Evolutionary conservation across 495 filamentous ascomycete genomes (phyloP).

Genomic region (Staphylotrichum tortipilum): DNA sequence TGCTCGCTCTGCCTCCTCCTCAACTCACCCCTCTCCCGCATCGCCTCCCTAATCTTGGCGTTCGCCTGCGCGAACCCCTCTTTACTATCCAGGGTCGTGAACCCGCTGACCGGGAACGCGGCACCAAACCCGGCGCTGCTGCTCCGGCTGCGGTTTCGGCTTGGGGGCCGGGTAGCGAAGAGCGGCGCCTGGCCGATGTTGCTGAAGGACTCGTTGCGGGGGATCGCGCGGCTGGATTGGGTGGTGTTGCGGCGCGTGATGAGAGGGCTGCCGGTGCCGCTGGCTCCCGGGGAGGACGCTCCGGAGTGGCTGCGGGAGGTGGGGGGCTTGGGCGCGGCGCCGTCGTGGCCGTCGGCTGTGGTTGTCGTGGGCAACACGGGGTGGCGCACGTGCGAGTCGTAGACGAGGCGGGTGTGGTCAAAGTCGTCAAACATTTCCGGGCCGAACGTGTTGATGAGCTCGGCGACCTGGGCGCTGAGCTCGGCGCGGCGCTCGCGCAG

Average conservation of each 20-base stretch:
- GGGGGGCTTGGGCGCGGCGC: constrained; percentile 6
- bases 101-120: constrained; percentile 58
- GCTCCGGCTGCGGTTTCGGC: constrained; percentile 60
- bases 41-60: constrained; percentile 74
- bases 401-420: constrained; percentile 70
- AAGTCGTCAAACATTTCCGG: constrained; percentile 98
- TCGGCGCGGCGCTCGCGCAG: constrained; percentile 64
- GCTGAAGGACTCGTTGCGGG: constrained; percentile 85
- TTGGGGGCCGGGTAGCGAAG: constrained; percentile 77
- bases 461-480: constrained; percentile 74
- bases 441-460: constrained; percentile 88
- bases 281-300: constrained; percentile 15
- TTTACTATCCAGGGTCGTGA: constrained; percentile 64
- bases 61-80: constrained; percentile 75
- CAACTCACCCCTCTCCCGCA: constrained; percentile 73
- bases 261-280: constrained; percentile 18
- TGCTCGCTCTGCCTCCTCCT: constrained; percentile 60
- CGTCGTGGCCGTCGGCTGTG: no score
- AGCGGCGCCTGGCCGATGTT: constrained; percentile 79
- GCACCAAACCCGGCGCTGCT: constrained; percentile 53
- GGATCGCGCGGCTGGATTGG: constrained; percentile 47
- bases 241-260: constrained; percentile 32
- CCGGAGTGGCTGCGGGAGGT: constrained; percentile 20
- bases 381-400: constrained; percentile 32
- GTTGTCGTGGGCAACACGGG: constrained; percentile 12